A percentile compares a stretch with the other conserved stretches of the same genome.
phyloP scores from a whole-genome alignment of 2,329 filamentous ascomycete species.

The Trichocomaceae sp. region DNA sequence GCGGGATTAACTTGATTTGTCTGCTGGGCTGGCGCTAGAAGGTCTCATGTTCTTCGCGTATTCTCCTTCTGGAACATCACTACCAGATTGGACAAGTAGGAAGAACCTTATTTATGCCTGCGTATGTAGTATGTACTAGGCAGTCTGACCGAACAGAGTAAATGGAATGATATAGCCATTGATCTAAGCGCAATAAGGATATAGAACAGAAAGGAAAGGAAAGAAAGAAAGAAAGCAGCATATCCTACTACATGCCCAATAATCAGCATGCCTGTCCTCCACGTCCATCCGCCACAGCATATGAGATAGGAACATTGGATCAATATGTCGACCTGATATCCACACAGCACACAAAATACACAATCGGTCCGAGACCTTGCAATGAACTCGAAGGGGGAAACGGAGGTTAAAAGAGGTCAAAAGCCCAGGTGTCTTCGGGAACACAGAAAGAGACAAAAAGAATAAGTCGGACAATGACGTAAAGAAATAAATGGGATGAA shows the following conservation, averaged over 20 bases:
- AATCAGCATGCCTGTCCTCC: not conserved
- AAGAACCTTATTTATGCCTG: too few species aligned
- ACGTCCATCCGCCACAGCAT: not conserved
- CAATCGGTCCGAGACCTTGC: not conserved
- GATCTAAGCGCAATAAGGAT: constrained; percentile 15
- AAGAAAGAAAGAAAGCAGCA: not conserved
- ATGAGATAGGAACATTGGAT: not conserved
- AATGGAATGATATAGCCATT: constrained; percentile 2
- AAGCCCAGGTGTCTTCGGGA: not conserved
- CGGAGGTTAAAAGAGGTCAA: not conserved
- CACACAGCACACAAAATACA: constrained; percentile 7
- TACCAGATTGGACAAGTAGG: too few species aligned
- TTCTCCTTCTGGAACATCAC: not conserved
- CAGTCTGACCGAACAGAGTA: too few species aligned
- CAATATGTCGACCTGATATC: not conserved
- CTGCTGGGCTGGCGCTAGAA: not conserved
- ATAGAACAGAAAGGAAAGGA: constrained; percentile 11
- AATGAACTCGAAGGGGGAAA: constrained; percentile 2
- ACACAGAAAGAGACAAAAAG: constrained; percentile 1
- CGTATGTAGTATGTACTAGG: too few species aligned
- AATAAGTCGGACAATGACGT: not conserved
- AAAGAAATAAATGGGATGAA: not conserved
- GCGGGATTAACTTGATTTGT: constrained; percentile 6
- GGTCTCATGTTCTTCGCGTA: not conserved
- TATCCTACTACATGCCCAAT: not conserved